Evolutionary conservation across 306 rosid genomes (phyloP).

Genomic region (Sindora glabra): DNA sequence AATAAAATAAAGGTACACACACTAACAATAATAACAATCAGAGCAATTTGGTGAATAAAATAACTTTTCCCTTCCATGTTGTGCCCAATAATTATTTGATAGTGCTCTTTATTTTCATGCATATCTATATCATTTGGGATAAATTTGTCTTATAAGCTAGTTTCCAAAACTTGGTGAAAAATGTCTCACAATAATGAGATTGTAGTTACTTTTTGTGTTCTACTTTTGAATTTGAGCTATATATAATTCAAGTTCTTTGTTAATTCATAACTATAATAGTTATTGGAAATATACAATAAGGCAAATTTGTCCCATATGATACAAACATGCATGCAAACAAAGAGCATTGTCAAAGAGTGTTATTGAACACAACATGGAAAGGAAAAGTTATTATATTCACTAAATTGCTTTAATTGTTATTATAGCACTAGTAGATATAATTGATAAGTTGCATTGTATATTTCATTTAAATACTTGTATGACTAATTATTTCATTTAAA

Average conservation of each 20-base stretch:
- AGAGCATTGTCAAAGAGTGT: conserved; percentile 82
- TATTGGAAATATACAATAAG: conserved; percentile 62
- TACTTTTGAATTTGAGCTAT: conserved; percentile 9
- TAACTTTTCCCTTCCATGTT: no score
- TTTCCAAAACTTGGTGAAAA: no score
- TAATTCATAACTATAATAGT: conserved; percentile 41
- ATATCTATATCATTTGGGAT: no score
- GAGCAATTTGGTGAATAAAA: no score
- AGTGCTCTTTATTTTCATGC: no score
- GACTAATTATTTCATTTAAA: no score
- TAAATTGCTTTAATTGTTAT: conserved; percentile 86
- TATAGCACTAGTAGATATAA: conserved; percentile 94
- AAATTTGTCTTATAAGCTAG: no score
- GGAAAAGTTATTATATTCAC: conserved; percentile 94
- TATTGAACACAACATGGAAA: conserved; percentile 98
- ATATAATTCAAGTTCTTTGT: background rate
- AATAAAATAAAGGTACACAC: no score
- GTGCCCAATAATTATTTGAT: no score
- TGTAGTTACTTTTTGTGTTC: no score
- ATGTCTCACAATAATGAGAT: conserved; percentile 23
- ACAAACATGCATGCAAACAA: conserved; percentile 56
- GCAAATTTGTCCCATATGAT: conserved; percentile 84
- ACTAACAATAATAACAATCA: no score
- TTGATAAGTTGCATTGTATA: conserved; percentile 4
- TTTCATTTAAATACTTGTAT: no score